Conservation (phyloP, 169 alveolate species). For the Eimeria falciformis region DNA sequence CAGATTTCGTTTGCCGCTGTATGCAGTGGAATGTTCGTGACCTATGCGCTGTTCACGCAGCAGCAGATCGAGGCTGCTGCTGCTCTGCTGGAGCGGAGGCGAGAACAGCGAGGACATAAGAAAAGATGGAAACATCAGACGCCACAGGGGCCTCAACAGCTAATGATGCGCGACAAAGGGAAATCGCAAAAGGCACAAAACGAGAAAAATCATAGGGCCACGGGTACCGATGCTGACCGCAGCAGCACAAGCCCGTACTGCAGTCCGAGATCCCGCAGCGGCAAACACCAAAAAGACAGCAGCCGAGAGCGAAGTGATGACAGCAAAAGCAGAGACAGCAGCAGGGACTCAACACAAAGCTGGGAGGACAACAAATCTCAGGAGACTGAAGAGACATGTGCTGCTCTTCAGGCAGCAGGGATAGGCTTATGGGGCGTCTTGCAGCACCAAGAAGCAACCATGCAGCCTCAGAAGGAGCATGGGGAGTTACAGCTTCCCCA, state of each 20-base stretch:
- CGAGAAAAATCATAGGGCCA: neutral
- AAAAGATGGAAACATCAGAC: neutral
- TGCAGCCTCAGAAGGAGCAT: neutral
- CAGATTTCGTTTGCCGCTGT: constrained; percentile 41
- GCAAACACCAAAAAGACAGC: constrained; percentile 6
- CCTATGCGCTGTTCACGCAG: constrained; percentile 48
- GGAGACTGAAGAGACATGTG: neutral
- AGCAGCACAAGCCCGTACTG: neutral
- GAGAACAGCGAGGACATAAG: neutral
- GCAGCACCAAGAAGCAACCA: neutral
- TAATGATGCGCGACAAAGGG: too few relatives aligned
- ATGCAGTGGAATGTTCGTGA: constrained; percentile 43
- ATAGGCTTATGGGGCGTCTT: constrained; percentile 25
- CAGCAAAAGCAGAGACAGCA: neutral
- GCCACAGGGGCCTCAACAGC: too few relatives aligned
- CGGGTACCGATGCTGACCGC: neutral
- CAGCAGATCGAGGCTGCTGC: constrained; percentile 45
- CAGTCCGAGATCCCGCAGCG: neutral
- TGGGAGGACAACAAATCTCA: neutral
- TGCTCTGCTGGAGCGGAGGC: constrained; percentile 9
- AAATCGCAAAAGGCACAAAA: neutral
- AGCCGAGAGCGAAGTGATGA: neutral
- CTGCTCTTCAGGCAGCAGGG: constrained; percentile 20
- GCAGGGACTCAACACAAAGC: neutral
- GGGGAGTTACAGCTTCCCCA: neutral